Conservation (phyloP, 805 yeast species). For the Hanseniaspora nectarophila region DNA sequence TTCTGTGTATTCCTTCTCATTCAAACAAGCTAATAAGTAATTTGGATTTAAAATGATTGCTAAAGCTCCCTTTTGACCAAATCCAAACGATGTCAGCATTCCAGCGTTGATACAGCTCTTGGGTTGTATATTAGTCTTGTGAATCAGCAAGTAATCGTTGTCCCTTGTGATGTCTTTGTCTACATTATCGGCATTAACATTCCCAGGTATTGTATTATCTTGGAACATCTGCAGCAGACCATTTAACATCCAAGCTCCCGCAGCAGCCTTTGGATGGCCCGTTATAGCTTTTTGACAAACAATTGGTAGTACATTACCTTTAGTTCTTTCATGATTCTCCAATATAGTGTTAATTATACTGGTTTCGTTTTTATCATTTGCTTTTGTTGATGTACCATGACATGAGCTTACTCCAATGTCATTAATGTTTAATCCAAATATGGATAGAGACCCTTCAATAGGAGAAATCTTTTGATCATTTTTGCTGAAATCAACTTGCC, state of each 20-base stretch:
- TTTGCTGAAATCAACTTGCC: slow-evolving; percentile 81
- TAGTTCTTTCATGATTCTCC: slow-evolving; percentile 76
- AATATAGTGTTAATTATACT: slow-evolving; percentile 75
- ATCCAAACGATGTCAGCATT: slow-evolving; percentile 87
- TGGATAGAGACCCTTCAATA: slow-evolving; percentile 81
- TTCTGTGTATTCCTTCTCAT: slow-evolving; percentile 49
- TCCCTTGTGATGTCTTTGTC: slow-evolving; percentile 56
- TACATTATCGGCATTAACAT: slow-evolving; percentile 87
- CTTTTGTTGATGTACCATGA: slow-evolving; percentile 97
- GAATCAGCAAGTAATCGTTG: slow-evolving; percentile 72
- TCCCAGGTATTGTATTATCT: slow-evolving; percentile 85
- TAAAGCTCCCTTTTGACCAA: slow-evolving; percentile 95
- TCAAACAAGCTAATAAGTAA: slow-evolving; percentile 68
- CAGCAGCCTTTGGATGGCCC: slow-evolving; percentile 99
- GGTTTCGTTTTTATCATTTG: slow-evolving; percentile 91
- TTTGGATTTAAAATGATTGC: slow-evolving; percentile 79
- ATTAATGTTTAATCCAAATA: slow-evolving; percentile 76
- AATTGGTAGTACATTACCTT: slow-evolving; percentile 86
- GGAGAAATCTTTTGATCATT: slow-evolving; percentile 84
- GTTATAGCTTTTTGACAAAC: slow-evolving; percentile 92
- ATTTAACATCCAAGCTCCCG: slow-evolving; percentile 98
- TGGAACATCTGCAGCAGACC: slow-evolving; percentile 83
- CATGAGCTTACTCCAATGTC: slow-evolving; percentile 85
- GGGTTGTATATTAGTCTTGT: slow-evolving; percentile 74
- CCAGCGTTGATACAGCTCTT: slow-evolving; percentile 72